phyloP scores from a whole-genome alignment of 192 early-diverging fungal species.

The Tieghemiomyces parasiticus region DNA sequence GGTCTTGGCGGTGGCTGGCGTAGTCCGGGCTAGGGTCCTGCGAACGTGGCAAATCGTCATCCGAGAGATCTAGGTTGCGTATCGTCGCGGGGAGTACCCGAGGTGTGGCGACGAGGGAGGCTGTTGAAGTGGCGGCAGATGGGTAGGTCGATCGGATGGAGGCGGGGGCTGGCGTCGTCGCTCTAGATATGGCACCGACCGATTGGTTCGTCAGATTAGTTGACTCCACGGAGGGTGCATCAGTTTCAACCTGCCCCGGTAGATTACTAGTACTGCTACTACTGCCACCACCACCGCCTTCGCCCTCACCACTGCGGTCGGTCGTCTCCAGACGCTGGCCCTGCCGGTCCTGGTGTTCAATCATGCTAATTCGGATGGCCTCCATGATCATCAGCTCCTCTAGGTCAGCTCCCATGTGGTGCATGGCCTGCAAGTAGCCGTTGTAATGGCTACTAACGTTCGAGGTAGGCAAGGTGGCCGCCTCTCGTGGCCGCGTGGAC shows the following conservation, averaged over 20 bases:
- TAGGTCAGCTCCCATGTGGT: slow-evolving; percentile 63
- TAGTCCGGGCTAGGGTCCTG: too few relatives aligned
- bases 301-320: too few relatives aligned
- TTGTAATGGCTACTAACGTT: slow-evolving; percentile 31
- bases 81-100: too few relatives aligned
- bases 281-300: too few relatives aligned
- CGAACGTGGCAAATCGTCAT: too few relatives aligned
- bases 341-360: slow-evolving; percentile 37
- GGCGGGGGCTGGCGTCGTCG: background rate
- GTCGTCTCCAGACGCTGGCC: slow-evolving; percentile 20
- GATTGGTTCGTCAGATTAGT: background rate
- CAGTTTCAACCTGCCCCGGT: background rate
- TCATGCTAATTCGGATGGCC: slow-evolving; percentile 65
- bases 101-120: too few relatives aligned
- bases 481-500: slow-evolving; percentile 10
- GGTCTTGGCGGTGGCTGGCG: too few relatives aligned
- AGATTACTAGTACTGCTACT: too few relatives aligned
- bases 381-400: slow-evolving; percentile 91
- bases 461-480: slow-evolving; percentile 3
- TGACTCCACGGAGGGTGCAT: background rate
- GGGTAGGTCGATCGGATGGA: background rate
- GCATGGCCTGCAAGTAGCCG: slow-evolving; percentile 46
- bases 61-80: too few relatives aligned
- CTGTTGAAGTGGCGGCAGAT: too few relatives aligned
- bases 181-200: background rate